These are phyloP conservation scores for Ophiostoma triangulosporum DNA, from an alignment of 2,329 filamentous ascomycete genomes.

Conservation along the genomic window DNA sequence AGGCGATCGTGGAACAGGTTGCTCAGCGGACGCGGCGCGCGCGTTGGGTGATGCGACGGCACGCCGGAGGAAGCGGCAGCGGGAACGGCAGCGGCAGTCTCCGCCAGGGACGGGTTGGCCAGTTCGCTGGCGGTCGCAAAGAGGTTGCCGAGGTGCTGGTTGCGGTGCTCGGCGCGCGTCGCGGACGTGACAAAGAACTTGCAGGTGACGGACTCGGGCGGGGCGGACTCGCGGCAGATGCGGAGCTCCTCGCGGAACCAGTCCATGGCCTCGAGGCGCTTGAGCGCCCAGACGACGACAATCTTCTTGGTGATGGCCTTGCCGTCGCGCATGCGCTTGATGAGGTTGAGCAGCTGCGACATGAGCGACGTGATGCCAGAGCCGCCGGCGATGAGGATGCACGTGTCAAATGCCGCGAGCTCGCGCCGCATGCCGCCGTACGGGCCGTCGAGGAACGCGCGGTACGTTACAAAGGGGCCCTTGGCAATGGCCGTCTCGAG, in stretches of 20 bases:
- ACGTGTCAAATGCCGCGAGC: constrained; percentile 83
- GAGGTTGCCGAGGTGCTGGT: constrained; percentile 18
- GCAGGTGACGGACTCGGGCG: constrained; percentile 77
- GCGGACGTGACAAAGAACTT: constrained; percentile 88
- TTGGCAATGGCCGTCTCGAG: constrained; percentile 72
- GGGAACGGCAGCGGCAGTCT: background rate
- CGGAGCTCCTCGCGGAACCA: constrained; percentile 94
- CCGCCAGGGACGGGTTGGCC: background rate
- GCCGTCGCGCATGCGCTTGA: constrained; percentile 89
- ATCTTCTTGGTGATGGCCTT: constrained; percentile 87
- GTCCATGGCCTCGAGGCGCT: constrained; percentile 83
- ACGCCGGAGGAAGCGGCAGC: background rate
- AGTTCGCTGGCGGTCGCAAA: background rate
- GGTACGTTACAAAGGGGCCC: constrained; percentile 81
- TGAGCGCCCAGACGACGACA: constrained; percentile 87
- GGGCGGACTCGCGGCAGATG: constrained; percentile 81
- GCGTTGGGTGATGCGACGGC: constrained; percentile 25
- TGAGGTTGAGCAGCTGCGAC: constrained; percentile 81
- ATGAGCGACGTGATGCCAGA: constrained; percentile 90
- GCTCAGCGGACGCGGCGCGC: constrained; percentile 51
- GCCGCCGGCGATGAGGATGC: constrained; percentile 83
- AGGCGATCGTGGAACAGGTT: constrained; percentile 73
- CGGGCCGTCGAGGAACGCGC: constrained; percentile 83
- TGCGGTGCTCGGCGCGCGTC: constrained; percentile 39
- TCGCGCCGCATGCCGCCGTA: constrained; percentile 90